Evolutionary conservation across 176 grass and related monocot genomes (phyloP).

Genomic region (Chrysopogon serrulatus): DNA sequence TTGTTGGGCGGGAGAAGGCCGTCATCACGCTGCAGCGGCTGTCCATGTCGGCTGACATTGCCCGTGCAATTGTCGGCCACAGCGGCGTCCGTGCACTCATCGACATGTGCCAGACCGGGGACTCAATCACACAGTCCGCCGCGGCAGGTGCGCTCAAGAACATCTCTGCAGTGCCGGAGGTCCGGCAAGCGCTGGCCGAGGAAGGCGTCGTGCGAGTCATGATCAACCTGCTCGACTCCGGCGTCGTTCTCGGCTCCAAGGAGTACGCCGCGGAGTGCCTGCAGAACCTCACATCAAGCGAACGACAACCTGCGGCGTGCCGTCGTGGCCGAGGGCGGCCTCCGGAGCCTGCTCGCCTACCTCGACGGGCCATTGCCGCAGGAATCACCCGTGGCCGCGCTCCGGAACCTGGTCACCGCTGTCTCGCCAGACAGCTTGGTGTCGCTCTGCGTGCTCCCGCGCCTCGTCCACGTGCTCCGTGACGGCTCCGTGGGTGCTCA

Average conservation of each 20-base stretch:
- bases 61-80: constrained; percentile 68
- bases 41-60: constrained; percentile 74
- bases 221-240: constrained; percentile 70
- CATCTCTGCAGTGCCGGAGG: constrained; percentile 70
- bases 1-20: constrained; percentile 86
- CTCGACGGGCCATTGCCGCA: constrained; percentile 77
- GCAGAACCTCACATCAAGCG: constrained; percentile 68
- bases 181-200: constrained; percentile 70
- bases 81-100: constrained; percentile 80
- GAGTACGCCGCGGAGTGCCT: constrained; percentile 94
- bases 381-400: constrained; percentile 63
- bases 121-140: constrained; percentile 77
- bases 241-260: constrained; percentile 74
- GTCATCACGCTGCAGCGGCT: constrained; percentile 80
- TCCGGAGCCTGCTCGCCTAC: constrained; percentile 75
- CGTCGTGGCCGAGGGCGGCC: constrained; percentile 78
- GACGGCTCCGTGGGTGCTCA: constrained; percentile 81
- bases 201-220: constrained; percentile 88
- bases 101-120: constrained; percentile 76
- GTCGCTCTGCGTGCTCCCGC: constrained; percentile 74
- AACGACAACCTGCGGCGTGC: constrained; percentile 67
- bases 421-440: constrained; percentile 65
- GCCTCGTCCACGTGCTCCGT: constrained; percentile 67
- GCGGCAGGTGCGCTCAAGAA: constrained; percentile 81
- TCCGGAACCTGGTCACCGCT: constrained; percentile 68